Percentiles rank a stretch among this genome's conserved stretches.
These are phyloP conservation scores for Salix suchowensis DNA, from an alignment of 345 rosid genomes.

Conservation along the genomic window DNA sequence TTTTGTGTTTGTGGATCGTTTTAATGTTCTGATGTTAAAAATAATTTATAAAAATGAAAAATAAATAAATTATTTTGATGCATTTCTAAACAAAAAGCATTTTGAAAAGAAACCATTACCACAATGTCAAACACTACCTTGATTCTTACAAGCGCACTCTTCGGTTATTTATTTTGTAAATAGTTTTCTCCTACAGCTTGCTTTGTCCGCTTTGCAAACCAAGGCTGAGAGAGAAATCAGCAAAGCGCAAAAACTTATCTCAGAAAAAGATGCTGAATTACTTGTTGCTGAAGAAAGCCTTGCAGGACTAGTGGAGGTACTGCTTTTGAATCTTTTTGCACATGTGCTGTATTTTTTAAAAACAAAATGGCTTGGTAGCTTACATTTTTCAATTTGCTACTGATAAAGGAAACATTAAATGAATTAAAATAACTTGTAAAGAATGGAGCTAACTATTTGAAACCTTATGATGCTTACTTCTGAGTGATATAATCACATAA, in stretches of 20 bases:
- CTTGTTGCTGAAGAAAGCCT: constrained; percentile 78
- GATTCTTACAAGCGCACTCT: not conserved
- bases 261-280: constrained; percentile 69
- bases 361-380: too few species aligned
- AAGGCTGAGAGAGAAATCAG: constrained; percentile 67
- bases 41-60: too few species aligned
- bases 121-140: not conserved
- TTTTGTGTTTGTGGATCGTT: too few species aligned
- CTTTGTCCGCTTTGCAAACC: constrained; percentile 60
- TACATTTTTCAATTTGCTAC: not conserved
- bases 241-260: constrained; percentile 63
- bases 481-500: not conserved
- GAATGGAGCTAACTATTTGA: not conserved
- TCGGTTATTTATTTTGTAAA: not conserved
- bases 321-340: not conserved
- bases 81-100: too few species aligned
- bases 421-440: not conserved
- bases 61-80: too few species aligned
- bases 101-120: too few species aligned
- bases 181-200: constrained; percentile 34
- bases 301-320: constrained; percentile 77
- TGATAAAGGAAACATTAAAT: not conserved
- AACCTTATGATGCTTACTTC: not conserved
- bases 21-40: too few species aligned
- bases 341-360: too few species aligned